Evolutionary conservation across 768 basidiomycete species (phyloP), one percentile per base, ranked within the genome.

Genomic region (Auriscalpium orientale): DNA sequence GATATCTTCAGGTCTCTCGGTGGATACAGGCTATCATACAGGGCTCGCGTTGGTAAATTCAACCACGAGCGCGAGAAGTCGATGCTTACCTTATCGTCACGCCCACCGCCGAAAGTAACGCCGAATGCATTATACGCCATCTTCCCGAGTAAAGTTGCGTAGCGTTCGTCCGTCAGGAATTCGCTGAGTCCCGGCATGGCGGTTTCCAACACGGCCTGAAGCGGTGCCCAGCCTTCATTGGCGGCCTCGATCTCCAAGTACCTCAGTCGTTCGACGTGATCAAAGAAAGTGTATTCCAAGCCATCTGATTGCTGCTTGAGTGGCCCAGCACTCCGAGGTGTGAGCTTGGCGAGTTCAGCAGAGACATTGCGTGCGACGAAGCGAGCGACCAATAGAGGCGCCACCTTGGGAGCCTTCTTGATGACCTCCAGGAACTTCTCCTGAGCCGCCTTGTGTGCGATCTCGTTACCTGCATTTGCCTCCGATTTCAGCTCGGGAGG

Each of bases 41-140:
- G 21, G 38, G 36, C n/a, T 46, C 22, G 36, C n/a, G 49, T 50
- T 16, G 44, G 20, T 10, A 58, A 44, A 46, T 36, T 47, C 44
- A 50, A 53, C 20, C 38, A 40, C 18, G 20, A 58, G 10, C 53
- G 48, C 49, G 52, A 35, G 10, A 6, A 16, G 53, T 22, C 47
- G 45, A 49, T 21, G 51, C 72, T 56, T 47, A 90, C 90, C 79
- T 80, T 88, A 64, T 89, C 81, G 58, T 82, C 79, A 33, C 90
- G 75, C 18, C 89, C 89, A 34, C 76, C 79, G 53, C 72, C 76
- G 61, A 76, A 85, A 67, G 74, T 82, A 50, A 93, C 81, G 55
- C 91, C 91, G 64, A 82, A 87, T 3, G 82, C 76, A 62, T 92
- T 92, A 69, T 90, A 91, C 3, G 75, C 70, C 75, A 92, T 83